These are phyloP conservation scores for Backusella macrospora DNA, from an alignment of 192 early-diverging fungal genomes.

Conservation along the genomic window DNA sequence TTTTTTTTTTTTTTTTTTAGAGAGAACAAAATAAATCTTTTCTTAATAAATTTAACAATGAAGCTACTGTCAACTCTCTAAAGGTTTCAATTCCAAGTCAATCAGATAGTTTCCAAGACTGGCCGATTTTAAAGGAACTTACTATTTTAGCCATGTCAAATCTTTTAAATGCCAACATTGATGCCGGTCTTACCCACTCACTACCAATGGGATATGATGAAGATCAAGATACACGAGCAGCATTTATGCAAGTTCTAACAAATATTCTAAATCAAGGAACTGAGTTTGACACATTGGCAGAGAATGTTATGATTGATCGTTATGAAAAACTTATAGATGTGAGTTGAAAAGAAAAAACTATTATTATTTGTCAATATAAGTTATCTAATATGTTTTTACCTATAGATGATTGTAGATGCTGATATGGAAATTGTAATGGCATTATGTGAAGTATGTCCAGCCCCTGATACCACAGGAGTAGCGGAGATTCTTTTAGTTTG, in stretches of 20 bases:
- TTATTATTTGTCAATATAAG: too few species aligned
- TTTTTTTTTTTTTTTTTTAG: too few species aligned
- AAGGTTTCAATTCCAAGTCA: neutral
- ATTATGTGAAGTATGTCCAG: conserved; percentile 72
- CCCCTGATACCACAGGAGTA: conserved; percentile 77
- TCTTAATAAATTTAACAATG: neutral
- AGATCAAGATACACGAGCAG: conserved; percentile 72
- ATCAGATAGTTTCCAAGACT: conserved; percentile 36
- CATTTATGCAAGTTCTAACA: conserved; percentile 82
- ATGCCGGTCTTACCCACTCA: conserved; percentile 76
- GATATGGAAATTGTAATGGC: conserved; percentile 71
- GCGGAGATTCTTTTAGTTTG: conserved; percentile 64
- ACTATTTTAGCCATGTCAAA: conserved; percentile 78
- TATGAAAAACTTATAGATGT: conserved; percentile 68
- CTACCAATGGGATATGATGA: conserved; percentile 78
- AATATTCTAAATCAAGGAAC: conserved; percentile 76
- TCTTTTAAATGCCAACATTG: conserved; percentile 79
- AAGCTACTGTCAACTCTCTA: neutral
- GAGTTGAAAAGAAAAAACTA: conserved; percentile 12
- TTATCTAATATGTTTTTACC: neutral
- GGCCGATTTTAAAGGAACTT: conserved; percentile 57
- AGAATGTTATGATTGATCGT: conserved; percentile 58
- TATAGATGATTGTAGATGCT: conserved; percentile 52
- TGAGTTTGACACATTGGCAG: conserved; percentile 66
- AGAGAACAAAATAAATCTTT: neutral